Evolutionary conservation across 192 early-diverging fungal species (phyloP), one percentile per base, ranked within the genome.

Genomic region (Coemansia sp.): DNA sequence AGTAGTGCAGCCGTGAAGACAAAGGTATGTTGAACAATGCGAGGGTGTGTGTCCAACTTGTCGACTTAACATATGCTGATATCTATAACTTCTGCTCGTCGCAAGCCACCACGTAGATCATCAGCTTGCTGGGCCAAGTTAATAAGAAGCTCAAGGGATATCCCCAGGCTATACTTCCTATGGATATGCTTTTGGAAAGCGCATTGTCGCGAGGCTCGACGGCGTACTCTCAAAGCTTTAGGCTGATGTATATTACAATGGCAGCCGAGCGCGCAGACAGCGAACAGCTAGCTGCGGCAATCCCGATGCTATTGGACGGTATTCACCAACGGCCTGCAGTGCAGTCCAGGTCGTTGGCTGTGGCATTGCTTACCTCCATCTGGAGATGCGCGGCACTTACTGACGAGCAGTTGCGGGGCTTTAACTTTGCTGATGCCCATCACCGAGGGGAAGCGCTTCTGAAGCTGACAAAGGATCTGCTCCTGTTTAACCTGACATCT

Each of bases 211-310:
- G 79, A 10, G 68, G 81, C 14, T 57, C 74, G 1, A 69, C 78
- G 0, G 67, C 74, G 13, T 83, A 93, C 51, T 87, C 94, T 16
- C 88, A 88, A 51, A 91, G 90, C 70, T 93, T 98, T 71, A 86
- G 88, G 10, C 79, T 97, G 5, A 89, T 98, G 67, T 98, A 95
- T 50, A 63, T 98, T 3, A 88, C 94, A 21, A 93, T 94, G 86
- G 94, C 88, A 0, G 84, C 92, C 33, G 74, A 74, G 16, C 73
- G 89, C 5, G 61, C 89, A 29, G 50, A 66, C 0, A 53, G 75
- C 1, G 73, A 87, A 40, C 86, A 89, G 67, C 67, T 68, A 6
- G 66, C 71, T 10, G 57, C 59, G 8, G 72, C 85, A 29, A 66
- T 93, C 7, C 90, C 94, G 2, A 54, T 70, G 10, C 75, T 97